Evolutionary conservation across 768 basidiomycete species (phyloP).

Genomic region (Chiua virens): DNA sequence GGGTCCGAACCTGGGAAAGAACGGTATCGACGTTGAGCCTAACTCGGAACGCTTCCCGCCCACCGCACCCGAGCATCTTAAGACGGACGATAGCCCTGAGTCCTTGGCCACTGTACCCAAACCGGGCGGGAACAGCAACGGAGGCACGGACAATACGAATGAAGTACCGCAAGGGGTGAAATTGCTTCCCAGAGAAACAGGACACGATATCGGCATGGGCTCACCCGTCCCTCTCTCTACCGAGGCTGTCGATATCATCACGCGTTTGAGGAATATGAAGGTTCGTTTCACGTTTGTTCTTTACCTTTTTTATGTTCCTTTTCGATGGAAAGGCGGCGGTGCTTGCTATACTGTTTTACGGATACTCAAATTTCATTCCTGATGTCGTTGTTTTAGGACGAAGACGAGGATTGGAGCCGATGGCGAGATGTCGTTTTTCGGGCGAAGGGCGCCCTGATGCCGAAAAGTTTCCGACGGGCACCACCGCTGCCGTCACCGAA

Average conservation of each 20-base stretch:
- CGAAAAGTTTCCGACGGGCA: slow-evolving; percentile 24
- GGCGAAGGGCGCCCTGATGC: slow-evolving; percentile 59
- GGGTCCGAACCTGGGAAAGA: slow-evolving; percentile 74
- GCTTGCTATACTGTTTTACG: neutral
- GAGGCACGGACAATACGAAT: neutral
- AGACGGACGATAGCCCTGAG: slow-evolving; percentile 47
- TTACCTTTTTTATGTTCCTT: neutral
- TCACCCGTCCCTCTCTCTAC: slow-evolving; percentile 78
- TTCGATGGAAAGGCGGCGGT: neutral
- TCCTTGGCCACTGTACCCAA: slow-evolving; percentile 28
- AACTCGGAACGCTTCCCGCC: slow-evolving; percentile 65
- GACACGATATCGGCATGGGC: slow-evolving; percentile 84
- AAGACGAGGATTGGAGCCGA: slow-evolving; percentile 85
- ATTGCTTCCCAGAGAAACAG: slow-evolving; percentile 79
- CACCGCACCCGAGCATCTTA: slow-evolving; percentile 43
- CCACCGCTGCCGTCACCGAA: slow-evolving; percentile 60
- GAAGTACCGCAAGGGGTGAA: slow-evolving; percentile 35
- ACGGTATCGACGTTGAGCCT: slow-evolving; percentile 77
- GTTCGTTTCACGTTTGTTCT: slow-evolving; percentile 35
- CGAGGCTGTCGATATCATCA: slow-evolving; percentile 79
- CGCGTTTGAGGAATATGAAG: slow-evolving; percentile 79
- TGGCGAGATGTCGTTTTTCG: slow-evolving; percentile 86
- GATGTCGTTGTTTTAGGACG: slow-evolving; percentile 50
- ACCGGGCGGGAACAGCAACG: neutral
- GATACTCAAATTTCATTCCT: slow-evolving; percentile 5